Evolutionary conservation across 2,329 filamentous ascomycete species (phyloP).

Genomic region (Gliomastix tumulicola): DNA sequence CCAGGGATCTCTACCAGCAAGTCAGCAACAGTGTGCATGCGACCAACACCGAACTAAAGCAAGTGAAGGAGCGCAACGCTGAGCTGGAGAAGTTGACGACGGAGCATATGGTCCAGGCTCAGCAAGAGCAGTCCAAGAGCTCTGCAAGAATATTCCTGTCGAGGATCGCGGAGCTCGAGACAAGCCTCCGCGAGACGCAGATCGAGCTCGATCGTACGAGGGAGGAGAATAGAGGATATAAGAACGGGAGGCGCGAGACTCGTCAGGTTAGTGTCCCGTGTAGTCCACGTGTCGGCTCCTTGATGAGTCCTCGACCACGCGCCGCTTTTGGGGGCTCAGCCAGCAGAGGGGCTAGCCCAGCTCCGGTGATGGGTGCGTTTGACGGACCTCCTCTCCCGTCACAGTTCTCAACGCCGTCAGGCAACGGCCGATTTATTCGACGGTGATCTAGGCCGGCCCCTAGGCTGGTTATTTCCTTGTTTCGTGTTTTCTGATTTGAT

Average conservation of each 20-base stretch:
- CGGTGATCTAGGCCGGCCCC: no score
- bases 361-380: slow-evolving; percentile 19
- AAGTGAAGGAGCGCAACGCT: slow-evolving; percentile 32
- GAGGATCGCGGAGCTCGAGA: slow-evolving; percentile 32
- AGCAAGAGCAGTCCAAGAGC: slow-evolving; percentile 33
- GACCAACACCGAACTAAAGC: slow-evolving; percentile 36
- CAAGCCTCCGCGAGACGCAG: slow-evolving; percentile 41
- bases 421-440: no score
- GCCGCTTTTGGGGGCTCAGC: slow-evolving; percentile 20
- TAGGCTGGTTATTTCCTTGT: no score
- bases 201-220: slow-evolving; percentile 37
- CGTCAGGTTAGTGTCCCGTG: slow-evolving; percentile 49
- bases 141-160: slow-evolving; percentile 24
- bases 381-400: no score
- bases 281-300: slow-evolving; percentile 45
- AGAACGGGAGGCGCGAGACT: slow-evolving; percentile 47
- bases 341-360: slow-evolving; percentile 45
- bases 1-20: slow-evolving; percentile 51
- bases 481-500: no score
- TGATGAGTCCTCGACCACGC: slow-evolving; percentile 40
- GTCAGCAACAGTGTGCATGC: slow-evolving; percentile 40
- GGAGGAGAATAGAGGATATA: slow-evolving; percentile 40
- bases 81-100: slow-evolving; percentile 32
- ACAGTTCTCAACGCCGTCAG: no score
- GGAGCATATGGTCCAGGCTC: slow-evolving; percentile 38